A percentile compares a stretch with the other conserved stretches of the same genome.
Evolutionary conservation across 2,329 filamentous ascomycete species (phyloP).

Genomic region (Alternaria triticimaculans): DNA sequence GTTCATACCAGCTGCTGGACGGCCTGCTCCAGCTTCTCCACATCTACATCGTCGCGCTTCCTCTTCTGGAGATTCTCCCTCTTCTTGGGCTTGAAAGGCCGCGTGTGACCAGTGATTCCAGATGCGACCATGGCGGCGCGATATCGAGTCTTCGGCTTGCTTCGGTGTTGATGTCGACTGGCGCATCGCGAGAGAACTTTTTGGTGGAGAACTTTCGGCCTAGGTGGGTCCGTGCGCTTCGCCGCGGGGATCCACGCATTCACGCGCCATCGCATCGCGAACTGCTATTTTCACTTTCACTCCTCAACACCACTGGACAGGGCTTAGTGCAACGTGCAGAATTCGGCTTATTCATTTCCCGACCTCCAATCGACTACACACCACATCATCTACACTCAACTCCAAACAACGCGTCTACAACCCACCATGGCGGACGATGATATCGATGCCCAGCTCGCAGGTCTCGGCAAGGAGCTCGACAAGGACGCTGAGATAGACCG

Average conservation of each 20-base stretch:
- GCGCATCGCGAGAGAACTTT: conserved; percentile 32
- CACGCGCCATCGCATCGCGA: conserved; percentile 2
- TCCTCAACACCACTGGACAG: not conserved
- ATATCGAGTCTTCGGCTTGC: conserved; percentile 1
- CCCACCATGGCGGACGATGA: conserved; percentile 57
- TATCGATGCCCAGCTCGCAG: conserved; percentile 75
- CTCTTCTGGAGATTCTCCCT: conserved; percentile 59
- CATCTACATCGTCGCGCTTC: conserved; percentile 60
- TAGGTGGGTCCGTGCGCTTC: conserved; percentile 26
- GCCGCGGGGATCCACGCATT: conserved; percentile 26
- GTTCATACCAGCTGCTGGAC: conserved; percentile 51
- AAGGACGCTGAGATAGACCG: conserved; percentile 98
- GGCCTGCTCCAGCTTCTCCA: conserved; percentile 54
- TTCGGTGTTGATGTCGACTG: conserved; percentile 6
- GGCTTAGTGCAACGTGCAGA: not conserved
- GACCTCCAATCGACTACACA: not conserved
- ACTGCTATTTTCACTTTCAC: not conserved
- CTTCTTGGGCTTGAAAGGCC: conserved; percentile 63
- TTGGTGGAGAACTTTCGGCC: conserved; percentile 24
- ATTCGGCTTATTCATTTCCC: not conserved
- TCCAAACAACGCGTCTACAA: conserved; percentile 1
- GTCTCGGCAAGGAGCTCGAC: conserved; percentile 87
- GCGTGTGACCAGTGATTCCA: conserved; percentile 51
- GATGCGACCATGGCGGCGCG: conserved; percentile 37
- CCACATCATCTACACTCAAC: not conserved